These are phyloP conservation scores for Andalucia godoyi DNA, from an alignment of 78 protist genomes.

Conservation along the genomic window DNA sequence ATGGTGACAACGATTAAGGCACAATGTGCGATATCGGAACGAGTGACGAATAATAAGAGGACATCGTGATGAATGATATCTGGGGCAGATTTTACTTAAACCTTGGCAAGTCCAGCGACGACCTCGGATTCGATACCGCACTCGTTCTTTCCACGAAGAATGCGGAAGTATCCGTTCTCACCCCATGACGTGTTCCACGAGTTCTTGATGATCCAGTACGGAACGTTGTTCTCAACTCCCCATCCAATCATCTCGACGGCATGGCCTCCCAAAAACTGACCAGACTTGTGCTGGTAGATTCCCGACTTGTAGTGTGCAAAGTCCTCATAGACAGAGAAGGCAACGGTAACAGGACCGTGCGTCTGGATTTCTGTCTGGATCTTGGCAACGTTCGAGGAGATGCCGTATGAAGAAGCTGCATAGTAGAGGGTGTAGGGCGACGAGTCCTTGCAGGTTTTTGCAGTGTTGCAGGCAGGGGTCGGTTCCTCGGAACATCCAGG, in stretches of 20 bases:
- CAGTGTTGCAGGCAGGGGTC: too few relatives aligned
- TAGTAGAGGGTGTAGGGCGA: too few relatives aligned
- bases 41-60: too few relatives aligned
- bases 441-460: too few relatives aligned
- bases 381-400: too few relatives aligned
- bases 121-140: conserved; percentile 24
- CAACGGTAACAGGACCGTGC: background rate
- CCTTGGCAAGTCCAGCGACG: too few relatives aligned
- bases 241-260: conserved; percentile 9
- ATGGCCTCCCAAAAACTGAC: conserved; percentile 1
- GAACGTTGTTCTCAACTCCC: background rate
- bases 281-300: background rate
- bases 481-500: too few relatives aligned
- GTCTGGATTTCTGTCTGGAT: background rate
- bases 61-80: too few relatives aligned
- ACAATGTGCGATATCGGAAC: too few relatives aligned
- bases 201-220: conserved; percentile 25
- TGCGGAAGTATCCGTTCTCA: conserved; percentile 31
- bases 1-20: too few relatives aligned
- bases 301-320: background rate
- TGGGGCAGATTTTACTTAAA: too few relatives aligned
- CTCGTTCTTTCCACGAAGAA: conserved; percentile 19
- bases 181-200: conserved; percentile 41
- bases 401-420: too few relatives aligned
- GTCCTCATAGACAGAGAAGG: background rate